Base-by-base conservation (phyloP, 2,329 filamentous ascomycete genomes). In the Purpureocillium takamizusanense region DNA sequence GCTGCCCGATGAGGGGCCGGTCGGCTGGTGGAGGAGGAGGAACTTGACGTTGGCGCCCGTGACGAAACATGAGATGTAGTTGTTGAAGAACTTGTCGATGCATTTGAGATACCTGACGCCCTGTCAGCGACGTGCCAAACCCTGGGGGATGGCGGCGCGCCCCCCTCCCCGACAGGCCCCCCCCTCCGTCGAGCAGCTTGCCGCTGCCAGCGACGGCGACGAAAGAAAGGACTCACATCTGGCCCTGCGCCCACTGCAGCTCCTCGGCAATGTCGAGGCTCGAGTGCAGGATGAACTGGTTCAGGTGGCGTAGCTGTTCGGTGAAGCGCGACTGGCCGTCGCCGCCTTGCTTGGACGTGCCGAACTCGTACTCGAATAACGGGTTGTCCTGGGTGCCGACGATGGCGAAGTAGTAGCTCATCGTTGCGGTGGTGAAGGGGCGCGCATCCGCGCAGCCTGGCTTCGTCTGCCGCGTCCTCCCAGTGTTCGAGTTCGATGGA, bases 341-440 rank as follows among this genome's bases (percentile, higher is more conserved):
- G 58, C 90, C 90, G 65, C 90, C 89, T 52, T 88, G 83, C 63
- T 95, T 95, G 31, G 87, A 94, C 30, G 90, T 95, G 53, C 92
- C 92, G 60, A 98, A 98, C 58, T 95, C 89, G 63, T 94, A 79
- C 66, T 94, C 90, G 67, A 97, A 98, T 50, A 98, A 77, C 27
- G 92, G 90, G 57, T 90, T 94, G 69, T 98, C 92, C 53, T 87
- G 86, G 16, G 88, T 94, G 56, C 89, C 92, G 61, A 98, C 79
- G 51, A 98, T 95, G 57, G 86, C 86, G 66, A 98, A 97, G 70
- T 95, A 95, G 74, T 97, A 98, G 43, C 89, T 95, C 92, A 97
- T 97, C 47, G 51, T 70, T 47, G 41, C 41, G 41, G 28, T 46
- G 44, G 37, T 36, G 12, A 25, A 32, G 14, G 27, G 14, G 12